Percentiles rank a stretch among this genome's conserved stretches.
phyloP scores from a whole-genome alignment of 768 basidiomycete species.

The Trichaptum fuscoviolaceum region DNA sequence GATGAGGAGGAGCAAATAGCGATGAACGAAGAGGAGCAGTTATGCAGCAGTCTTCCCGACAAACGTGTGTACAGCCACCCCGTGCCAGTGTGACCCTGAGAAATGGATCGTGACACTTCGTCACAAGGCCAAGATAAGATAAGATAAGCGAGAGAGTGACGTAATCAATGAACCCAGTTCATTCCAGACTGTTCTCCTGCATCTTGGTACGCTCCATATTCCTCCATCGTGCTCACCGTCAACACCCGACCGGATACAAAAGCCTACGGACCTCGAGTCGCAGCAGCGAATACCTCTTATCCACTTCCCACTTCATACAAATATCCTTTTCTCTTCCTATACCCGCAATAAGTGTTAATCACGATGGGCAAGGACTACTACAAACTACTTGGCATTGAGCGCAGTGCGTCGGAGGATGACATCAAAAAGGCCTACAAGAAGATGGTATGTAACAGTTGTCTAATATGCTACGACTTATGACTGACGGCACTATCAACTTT shows the following conservation, averaged over 20 bases:
- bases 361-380: slow-evolving; percentile 87
- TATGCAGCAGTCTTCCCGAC: neutral
- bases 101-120: too few species aligned
- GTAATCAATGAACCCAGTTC: neutral
- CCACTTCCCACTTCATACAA: neutral
- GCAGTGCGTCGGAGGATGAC: slow-evolving; percentile 64
- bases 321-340: neutral
- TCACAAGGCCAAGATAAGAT: neutral
- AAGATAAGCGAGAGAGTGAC: neutral
- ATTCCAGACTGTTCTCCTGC: neutral
- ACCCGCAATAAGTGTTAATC: slow-evolving; percentile 10
- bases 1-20: neutral
- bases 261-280: neutral
- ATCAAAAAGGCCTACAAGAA: slow-evolving; percentile 97
- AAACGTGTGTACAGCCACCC: neutral
- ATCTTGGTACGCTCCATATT: neutral
- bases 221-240: neutral
- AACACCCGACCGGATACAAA: neutral
- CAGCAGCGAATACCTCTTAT: neutral
- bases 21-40: neutral
- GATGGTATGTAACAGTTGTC: slow-evolving; percentile 46
- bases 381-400: slow-evolving; percentile 69
- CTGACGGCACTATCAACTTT: slow-evolving; percentile 11
- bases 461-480: neutral
- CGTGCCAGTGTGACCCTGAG: too few species aligned